Evolutionary conservation across 2,329 filamentous ascomycete genomes (phyloP).

Genomic region (Thielaviopsis populi): DNA sequence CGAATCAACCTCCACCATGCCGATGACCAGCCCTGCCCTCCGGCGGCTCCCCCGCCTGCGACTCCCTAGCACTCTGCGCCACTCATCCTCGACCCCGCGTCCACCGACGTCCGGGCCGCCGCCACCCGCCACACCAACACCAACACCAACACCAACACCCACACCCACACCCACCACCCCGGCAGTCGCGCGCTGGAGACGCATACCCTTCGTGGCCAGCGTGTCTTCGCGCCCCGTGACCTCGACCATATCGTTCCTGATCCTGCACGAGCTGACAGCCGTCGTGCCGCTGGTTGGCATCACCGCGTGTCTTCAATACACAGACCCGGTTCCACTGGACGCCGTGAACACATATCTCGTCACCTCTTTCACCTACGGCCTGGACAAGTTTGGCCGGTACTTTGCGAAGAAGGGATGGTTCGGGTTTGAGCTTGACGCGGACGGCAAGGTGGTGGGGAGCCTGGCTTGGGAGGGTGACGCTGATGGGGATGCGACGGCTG

Average conservation of each 20-base stretch:
- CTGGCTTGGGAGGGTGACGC: constrained; percentile 24
- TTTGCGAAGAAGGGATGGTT: constrained; percentile 73
- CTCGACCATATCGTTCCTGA: constrained; percentile 70
- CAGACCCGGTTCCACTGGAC: constrained; percentile 50
- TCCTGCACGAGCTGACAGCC: constrained; percentile 86
- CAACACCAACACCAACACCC: background rate
- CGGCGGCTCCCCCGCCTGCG: background rate
- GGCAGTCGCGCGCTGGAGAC: constrained; percentile 1
- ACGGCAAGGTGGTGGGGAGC: constrained; percentile 23
- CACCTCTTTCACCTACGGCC: constrained; percentile 41
- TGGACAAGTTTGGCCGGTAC: constrained; percentile 62
- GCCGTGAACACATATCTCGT: constrained; percentile 38
- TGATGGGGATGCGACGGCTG: constrained; percentile 25
- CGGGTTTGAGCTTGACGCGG: constrained; percentile 32
- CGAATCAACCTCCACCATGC: background rate
- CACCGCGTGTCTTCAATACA: constrained; percentile 65
- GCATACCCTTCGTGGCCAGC: constrained; percentile 44
- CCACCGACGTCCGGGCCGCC: background rate
- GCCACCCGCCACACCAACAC: background rate
- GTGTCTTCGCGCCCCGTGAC: constrained; percentile 65
- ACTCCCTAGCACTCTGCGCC: background rate
- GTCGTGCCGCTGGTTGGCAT: constrained; percentile 64
- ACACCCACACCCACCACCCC: background rate
- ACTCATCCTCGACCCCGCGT: constrained; percentile 1
- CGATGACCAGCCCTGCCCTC: background rate